Evolutionary conservation across 2,329 filamentous ascomycete genomes (phyloP), one percentile per base, ranked within the genome.

Genomic region (Fusarium buxicola): DNA sequence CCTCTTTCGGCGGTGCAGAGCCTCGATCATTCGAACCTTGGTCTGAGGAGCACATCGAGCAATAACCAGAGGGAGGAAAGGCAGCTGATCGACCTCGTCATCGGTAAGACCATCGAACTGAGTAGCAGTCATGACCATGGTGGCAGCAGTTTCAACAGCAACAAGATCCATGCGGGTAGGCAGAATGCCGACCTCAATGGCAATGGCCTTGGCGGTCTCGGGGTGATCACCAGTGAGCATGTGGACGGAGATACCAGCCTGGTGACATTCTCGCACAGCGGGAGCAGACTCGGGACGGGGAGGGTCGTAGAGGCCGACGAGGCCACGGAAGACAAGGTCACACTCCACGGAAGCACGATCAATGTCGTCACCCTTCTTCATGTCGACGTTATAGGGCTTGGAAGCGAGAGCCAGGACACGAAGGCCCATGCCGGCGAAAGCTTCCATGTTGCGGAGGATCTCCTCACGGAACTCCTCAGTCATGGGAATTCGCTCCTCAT

Each of bases 1-100:
- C 43, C 79, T 81, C 43, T 82, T 82, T 24, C 89, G 84, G 25
- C 89, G 82, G 72, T 91, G 89, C 11, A 91, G 82, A 13, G 89
- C 88, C 62, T 90, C 87, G 61, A 92, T 90, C 89, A 92, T 91
- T 52, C 89, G 83, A 15, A 90, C 88, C 73, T 92, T 92, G 11
- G 89, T 91, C 48, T 85, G 82, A 1, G 89, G 89, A 3, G 88
- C 86, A 68, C 89, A 91, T 24, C 89, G 82, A 31, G 89, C 88
- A 59, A 91, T 87, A 5, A 91, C 89, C 3, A 91, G 78, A 4
- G 89, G 89, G 1, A 91, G 76, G 3, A 88, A 83, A 1, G 87
- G 87, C 8, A 91, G 80, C 10, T 78, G 68, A 62, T 91, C 89
- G 30, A 91, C 85, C 65, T 91, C 81, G 0, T 85, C 82, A 34